Evolutionary conservation across 352 stramenopile species (phyloP).

Genomic region (Peronospora farinosa): DNA sequence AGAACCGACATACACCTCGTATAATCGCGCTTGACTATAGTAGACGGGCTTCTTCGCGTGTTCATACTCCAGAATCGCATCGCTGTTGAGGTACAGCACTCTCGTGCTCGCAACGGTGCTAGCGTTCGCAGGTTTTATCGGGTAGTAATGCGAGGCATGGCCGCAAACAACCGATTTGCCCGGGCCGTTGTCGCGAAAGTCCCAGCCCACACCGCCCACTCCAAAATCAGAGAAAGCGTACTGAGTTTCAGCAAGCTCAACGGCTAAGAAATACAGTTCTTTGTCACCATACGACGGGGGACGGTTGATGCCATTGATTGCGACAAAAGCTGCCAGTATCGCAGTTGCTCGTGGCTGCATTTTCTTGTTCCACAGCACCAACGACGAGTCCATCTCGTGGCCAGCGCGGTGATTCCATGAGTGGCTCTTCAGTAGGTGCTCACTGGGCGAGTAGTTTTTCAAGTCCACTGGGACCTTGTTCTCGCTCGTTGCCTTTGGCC

Average conservation of each 20-base stretch:
- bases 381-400: conserved; percentile 69
- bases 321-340: conserved; percentile 52
- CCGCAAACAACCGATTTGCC: conserved; percentile 44
- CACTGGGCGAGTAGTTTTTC: conserved; percentile 45
- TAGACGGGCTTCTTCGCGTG: conserved; percentile 41
- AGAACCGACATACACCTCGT: conserved; percentile 46
- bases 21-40: conserved; percentile 40
- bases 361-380: conserved; percentile 70
- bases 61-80: conserved; percentile 48
- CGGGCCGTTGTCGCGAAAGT: conserved; percentile 30
- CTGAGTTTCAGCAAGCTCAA: conserved; percentile 58
- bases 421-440: conserved; percentile 48
- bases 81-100: conserved; percentile 63
- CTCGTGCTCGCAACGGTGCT: conserved; percentile 19
- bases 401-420: conserved; percentile 58
- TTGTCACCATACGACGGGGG: conserved; percentile 68
- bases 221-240: conserved; percentile 66
- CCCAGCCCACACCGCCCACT: conserved; percentile 44
- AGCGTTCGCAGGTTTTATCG: conserved; percentile 19
- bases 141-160: conserved; percentile 53
- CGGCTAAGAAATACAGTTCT: conserved; percentile 70
- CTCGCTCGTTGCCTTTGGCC: conserved; percentile 18
- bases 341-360: conserved; percentile 58
- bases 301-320: conserved; percentile 29
- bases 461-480: conserved; percentile 25